phyloP scores from a whole-genome alignment of 2,329 filamentous ascomycete genomes.

The Paramyrothecium sp. region DNA sequence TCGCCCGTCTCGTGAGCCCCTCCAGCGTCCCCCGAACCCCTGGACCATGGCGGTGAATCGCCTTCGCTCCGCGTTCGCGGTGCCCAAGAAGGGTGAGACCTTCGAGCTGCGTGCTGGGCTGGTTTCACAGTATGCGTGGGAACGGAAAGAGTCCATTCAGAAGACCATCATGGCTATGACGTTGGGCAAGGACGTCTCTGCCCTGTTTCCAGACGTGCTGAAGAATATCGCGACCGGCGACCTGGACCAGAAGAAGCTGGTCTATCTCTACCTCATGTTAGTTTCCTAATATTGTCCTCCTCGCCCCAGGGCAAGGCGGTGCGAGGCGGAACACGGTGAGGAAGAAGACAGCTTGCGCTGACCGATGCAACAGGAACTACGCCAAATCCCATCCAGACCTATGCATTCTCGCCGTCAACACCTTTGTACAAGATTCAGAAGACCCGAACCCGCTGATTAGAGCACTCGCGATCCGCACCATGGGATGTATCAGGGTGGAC shows the following conservation, averaged over 20 bases:
- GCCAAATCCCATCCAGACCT: constrained; percentile 98
- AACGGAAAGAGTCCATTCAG: constrained; percentile 98
- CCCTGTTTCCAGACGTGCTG: constrained; percentile 92
- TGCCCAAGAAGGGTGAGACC: constrained; percentile 94
- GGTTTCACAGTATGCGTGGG: constrained; percentile 98
- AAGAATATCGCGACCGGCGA: constrained; percentile 98
- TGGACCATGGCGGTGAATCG: constrained; percentile 87
- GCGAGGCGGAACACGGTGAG: constrained; percentile 1
- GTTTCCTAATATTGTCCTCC: constrained; percentile 23
- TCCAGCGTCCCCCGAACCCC: constrained; percentile 16
- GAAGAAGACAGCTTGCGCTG: not conserved
- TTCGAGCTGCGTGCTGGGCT: constrained; percentile 94
- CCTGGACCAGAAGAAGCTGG: constrained; percentile 98
- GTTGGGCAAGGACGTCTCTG: constrained; percentile 95
- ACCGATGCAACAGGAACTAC: constrained; percentile 72
- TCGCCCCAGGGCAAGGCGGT: constrained; percentile 7
- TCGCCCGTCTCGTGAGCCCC: constrained; percentile 18
- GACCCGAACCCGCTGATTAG: constrained; percentile 95
- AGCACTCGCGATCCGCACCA: constrained; percentile 93
- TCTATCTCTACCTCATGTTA: constrained; percentile 96
- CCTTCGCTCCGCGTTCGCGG: constrained; percentile 89
- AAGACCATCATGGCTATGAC: constrained; percentile 99
- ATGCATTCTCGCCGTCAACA: constrained; percentile 98
- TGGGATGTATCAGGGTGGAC: constrained; percentile 97
- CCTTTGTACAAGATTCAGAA: constrained; percentile 98